Percentiles rank a stretch among this genome's conserved stretches.
Conservation (phyloP, 768 basidiomycete species). For the Hortiboletus campestris region DNA sequence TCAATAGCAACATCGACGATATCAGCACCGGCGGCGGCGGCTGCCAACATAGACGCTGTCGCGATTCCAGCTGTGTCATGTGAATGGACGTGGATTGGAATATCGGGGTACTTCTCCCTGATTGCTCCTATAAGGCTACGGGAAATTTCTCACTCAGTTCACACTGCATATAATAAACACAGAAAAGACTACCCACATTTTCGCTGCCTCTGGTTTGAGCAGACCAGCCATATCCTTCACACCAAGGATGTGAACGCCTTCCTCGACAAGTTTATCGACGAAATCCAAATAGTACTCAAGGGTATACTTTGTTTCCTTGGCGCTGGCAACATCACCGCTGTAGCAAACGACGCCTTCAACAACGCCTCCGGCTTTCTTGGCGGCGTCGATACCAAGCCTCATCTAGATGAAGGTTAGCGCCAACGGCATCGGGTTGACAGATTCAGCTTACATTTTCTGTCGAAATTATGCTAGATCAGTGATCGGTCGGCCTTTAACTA, state of each 20-base stretch:
- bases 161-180: neutral
- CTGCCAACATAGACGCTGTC: slow-evolving; percentile 94
- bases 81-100: slow-evolving; percentile 99
- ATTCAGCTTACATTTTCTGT: slow-evolving; percentile 63
- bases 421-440: neutral
- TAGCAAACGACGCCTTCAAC: slow-evolving; percentile 98
- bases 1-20: slow-evolving; percentile 98
- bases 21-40: slow-evolving; percentile 96
- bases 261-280: slow-evolving; percentile 85
- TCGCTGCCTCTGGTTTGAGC: slow-evolving; percentile 93
- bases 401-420: slow-evolving; percentile 52
- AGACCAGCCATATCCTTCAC: slow-evolving; percentile 99
- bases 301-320: slow-evolving; percentile 96
- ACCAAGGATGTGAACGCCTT: slow-evolving; percentile 95
- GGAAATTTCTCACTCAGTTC: slow-evolving; percentile 7
- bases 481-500: neutral
- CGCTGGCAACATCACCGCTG: slow-evolving; percentile 94
- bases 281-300: slow-evolving; percentile 97
- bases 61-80: slow-evolving; percentile 99
- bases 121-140: slow-evolving; percentile 88
- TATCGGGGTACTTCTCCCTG: slow-evolving; percentile 92
- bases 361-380: slow-evolving; percentile 99
- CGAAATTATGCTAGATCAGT: slow-evolving; percentile 5
- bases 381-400: slow-evolving; percentile 97
- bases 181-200: slow-evolving; percentile 52